Evolutionary conservation across 2,329 filamentous ascomycete species (phyloP).

Genomic region (Endothia cerciana): DNA sequence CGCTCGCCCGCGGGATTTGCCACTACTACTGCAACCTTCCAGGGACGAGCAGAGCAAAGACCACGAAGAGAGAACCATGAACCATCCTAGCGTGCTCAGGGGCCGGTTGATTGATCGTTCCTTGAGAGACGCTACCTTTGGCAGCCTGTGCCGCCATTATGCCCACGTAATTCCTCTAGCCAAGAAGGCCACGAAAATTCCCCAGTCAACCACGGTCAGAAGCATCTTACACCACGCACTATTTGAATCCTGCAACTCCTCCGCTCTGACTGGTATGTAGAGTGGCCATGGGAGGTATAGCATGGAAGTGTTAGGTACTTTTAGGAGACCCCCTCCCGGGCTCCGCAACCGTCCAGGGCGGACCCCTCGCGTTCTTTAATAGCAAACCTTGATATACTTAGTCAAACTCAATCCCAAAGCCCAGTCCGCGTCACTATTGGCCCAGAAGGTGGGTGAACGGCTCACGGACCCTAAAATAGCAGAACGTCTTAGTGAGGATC

Average conservation of each 20-base stretch:
- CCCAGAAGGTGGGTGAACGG: neutral
- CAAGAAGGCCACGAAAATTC: neutral
- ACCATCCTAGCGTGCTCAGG: neutral
- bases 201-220: neutral
- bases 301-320: neutral
- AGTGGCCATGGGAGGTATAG: neutral
- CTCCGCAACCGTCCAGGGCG: too few species aligned
- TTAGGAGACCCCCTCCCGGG: too few species aligned
- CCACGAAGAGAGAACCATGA: neutral
- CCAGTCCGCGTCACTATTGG: neutral
- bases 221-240: neutral
- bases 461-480: neutral
- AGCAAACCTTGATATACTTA: neutral
- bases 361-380: neutral
- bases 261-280: neutral
- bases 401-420: neutral
- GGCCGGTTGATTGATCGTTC: neutral
- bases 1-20: neutral
- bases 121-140: neutral
- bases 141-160: neutral
- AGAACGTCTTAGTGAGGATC: neutral
- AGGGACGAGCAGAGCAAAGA: neutral
- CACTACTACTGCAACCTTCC: neutral
- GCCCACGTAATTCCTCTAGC: neutral
- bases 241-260: constrained; percentile 3